These are phyloP conservation scores for Aquanectria penicillioides DNA, from an alignment of 2,329 filamentous ascomycete species.

Conservation along the genomic window DNA sequence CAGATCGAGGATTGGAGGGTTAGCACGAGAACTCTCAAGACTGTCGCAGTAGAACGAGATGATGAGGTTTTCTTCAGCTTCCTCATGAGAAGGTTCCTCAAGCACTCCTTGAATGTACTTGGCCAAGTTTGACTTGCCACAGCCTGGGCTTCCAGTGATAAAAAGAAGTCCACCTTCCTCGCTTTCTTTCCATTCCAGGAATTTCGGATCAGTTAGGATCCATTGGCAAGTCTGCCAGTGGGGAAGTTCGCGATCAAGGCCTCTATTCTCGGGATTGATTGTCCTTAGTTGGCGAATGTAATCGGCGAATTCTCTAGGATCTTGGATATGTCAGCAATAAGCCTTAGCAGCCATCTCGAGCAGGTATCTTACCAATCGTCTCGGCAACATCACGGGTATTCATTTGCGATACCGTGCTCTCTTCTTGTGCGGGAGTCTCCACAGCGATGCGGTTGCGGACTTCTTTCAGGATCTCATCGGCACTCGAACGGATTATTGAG, in stretches of 20 bases:
- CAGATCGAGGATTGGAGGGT: conserved; percentile 33
- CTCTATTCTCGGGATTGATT: conserved; percentile 30
- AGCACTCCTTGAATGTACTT: conserved; percentile 32
- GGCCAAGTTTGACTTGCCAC: conserved; percentile 33
- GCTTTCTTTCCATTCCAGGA: conserved; percentile 26
- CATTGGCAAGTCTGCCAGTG: conserved; percentile 33
- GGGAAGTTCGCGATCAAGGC: conserved; percentile 29
- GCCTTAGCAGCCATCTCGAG: neutral
- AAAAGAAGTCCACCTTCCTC: conserved; percentile 28
- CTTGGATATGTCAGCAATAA: conserved; percentile 9
- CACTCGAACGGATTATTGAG: conserved; percentile 27
- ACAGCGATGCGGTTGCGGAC: conserved; percentile 11
- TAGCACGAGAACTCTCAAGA: conserved; percentile 28
- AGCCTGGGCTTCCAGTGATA: conserved; percentile 32
- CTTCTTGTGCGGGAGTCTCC: neutral
- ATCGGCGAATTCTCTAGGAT: conserved; percentile 22
- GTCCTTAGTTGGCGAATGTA: conserved; percentile 24
- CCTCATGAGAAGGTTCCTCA: conserved; percentile 16
- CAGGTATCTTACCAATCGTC: conserved; percentile 21
- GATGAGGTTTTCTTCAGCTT: conserved; percentile 20
- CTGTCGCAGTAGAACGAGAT: conserved; percentile 35
- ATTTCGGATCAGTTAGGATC: conserved; percentile 26
- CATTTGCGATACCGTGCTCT: conserved; percentile 11
- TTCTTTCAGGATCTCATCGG: conserved; percentile 24
- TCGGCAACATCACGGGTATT: conserved; percentile 14